Evolutionary conservation across 108 stramenopile genomes (phyloP).

Genomic region (Nitzschia sp.): DNA sequence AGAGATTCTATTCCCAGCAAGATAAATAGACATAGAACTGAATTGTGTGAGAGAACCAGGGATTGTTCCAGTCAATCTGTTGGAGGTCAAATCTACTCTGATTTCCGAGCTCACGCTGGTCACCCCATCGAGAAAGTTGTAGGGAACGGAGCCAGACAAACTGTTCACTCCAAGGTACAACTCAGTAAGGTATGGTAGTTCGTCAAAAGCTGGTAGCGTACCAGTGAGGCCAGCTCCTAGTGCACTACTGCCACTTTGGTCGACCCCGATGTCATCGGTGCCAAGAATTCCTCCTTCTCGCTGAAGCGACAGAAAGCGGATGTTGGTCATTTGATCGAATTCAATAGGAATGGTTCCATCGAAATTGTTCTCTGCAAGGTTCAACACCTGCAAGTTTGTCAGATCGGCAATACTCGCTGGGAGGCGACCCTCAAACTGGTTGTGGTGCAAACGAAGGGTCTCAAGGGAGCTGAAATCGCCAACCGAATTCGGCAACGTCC

Average conservation of each 20-base stretch:
- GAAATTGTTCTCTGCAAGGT: conserved; percentile 35
- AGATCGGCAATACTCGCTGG: conserved; percentile 19
- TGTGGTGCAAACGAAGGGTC: conserved; percentile 40
- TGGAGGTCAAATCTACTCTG: conserved; percentile 43
- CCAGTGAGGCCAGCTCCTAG: conserved; percentile 38
- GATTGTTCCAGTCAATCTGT: conserved; percentile 43
- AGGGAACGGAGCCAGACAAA: conserved; percentile 51
- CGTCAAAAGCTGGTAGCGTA: conserved; percentile 26
- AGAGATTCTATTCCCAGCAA: conserved; percentile 37
- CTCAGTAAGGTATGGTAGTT: conserved; percentile 18
- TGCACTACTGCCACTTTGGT: conserved; percentile 17
- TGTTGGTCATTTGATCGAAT: conserved; percentile 38
- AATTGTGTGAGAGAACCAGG: conserved; percentile 46
- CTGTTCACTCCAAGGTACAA: conserved; percentile 45
- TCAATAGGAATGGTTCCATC: conserved; percentile 28
- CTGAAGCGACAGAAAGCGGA: conserved; percentile 46
- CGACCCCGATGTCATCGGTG: conserved; percentile 27
- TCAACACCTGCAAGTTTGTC: conserved; percentile 11
- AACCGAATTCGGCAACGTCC: conserved; percentile 24
- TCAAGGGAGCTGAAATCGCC: conserved; percentile 6
- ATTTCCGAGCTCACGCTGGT: conserved; percentile 27
- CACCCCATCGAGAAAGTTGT: conserved; percentile 45
- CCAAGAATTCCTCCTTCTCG: conserved; percentile 32
- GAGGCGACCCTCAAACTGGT: conserved; percentile 39
- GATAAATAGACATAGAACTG: conserved; percentile 27